These are phyloP conservation scores for Setaria italica DNA, from an alignment of 202 grass and related monocot genomes.

Conservation along the genomic window DNA sequence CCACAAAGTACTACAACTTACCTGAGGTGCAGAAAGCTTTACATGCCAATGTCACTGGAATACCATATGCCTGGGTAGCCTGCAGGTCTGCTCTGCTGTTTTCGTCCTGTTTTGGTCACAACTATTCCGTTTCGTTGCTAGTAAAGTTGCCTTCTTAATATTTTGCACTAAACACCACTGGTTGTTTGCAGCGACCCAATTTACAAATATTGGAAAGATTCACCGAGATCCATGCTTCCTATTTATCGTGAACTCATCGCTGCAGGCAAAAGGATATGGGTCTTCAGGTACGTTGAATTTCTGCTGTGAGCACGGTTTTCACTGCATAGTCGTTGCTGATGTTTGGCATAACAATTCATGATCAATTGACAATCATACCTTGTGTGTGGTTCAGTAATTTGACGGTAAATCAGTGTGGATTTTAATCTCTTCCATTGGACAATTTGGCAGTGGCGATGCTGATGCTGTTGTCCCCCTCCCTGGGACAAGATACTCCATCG, in stretches of 20 bases:
- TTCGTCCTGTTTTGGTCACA: constrained; percentile 33
- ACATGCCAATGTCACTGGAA: constrained; percentile 73
- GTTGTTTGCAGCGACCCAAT: constrained; percentile 55
- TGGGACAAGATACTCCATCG: constrained; percentile 81
- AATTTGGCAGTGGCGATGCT: constrained; percentile 72
- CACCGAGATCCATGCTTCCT: constrained; percentile 73
- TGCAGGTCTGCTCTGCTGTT: constrained; percentile 64
- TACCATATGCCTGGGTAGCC: constrained; percentile 60
- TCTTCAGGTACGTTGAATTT: constrained; percentile 70
- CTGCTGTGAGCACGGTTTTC: neutral
- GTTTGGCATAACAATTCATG: neutral
- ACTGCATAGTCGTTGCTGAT: neutral
- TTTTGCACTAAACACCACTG: neutral
- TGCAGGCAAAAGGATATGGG: constrained; percentile 72
- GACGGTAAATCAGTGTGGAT: neutral
- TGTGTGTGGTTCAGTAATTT: neutral
- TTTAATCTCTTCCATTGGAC: constrained; percentile 5
- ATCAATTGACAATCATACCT: neutral
- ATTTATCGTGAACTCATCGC: constrained; percentile 80
- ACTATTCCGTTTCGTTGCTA: neutral
- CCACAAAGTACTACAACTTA: constrained; percentile 70
- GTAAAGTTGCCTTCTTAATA: constrained; percentile 2
- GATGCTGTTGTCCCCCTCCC: constrained; percentile 77
- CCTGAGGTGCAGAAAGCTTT: constrained; percentile 83
- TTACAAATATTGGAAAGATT: constrained; percentile 65